Percentiles rank a stretch among this genome's conserved stretches.
phyloP scores from a whole-genome alignment of 768 basidiomycete species.

The Mycena crocata region DNA sequence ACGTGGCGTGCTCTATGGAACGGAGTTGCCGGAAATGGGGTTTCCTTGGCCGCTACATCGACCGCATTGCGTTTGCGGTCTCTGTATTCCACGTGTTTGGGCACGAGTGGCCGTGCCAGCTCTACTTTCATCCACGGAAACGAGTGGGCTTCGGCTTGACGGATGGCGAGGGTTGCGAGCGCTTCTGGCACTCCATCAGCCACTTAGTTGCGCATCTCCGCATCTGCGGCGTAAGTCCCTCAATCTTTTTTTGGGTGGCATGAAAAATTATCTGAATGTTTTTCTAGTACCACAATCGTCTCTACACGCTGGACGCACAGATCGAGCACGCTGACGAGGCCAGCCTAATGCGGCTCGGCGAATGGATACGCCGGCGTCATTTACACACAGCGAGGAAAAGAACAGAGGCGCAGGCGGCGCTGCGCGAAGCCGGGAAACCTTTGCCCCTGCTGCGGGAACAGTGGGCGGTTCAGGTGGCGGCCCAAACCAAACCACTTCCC shows the following conservation, averaged over 20 bases:
- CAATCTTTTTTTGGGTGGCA: no score
- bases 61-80: conserved; percentile 43
- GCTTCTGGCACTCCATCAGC: conserved; percentile 48
- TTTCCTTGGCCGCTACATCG: conserved; percentile 1
- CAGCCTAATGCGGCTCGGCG: conserved; percentile 42
- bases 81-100: conserved; percentile 55
- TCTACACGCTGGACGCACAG: conserved; percentile 39
- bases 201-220: conserved; percentile 49
- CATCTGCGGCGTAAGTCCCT: conserved; percentile 44
- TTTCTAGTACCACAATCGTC: conserved; percentile 10
- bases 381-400: conserved; percentile 3
- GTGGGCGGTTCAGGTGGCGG: conserved; percentile 46
- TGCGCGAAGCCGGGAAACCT: conserved; percentile 33
- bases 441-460: conserved; percentile 38
- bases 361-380: conserved; percentile 43
- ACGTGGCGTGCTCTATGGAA: conserved; percentile 45
- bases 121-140: conserved; percentile 46
- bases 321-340: conserved; percentile 39
- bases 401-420: conserved; percentile 32
- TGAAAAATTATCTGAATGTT: neutral
- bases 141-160: conserved; percentile 40
- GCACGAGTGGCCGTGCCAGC: conserved; percentile 52
- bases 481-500: conserved; percentile 34
- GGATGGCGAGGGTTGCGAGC: conserved; percentile 50
- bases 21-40: conserved; percentile 25